Conservation (phyloP, 2,329 filamentous ascomycete genomes). For the Fusarium sp. region DNA sequence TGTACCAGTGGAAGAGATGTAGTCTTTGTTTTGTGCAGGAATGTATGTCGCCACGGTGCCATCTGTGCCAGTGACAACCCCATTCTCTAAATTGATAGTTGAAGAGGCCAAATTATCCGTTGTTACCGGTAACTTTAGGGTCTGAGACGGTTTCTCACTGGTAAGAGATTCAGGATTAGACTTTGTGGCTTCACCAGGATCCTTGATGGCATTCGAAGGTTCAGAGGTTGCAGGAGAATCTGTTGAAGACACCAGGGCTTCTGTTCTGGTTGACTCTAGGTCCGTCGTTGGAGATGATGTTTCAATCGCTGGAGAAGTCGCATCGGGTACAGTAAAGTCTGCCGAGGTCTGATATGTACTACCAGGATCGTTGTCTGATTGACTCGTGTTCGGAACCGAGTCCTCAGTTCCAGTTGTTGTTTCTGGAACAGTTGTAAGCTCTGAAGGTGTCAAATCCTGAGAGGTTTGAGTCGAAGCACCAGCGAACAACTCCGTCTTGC, state of each 20-base stretch:
- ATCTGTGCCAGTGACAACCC: not conserved
- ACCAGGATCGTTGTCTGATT: not conserved
- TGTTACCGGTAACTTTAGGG: not conserved
- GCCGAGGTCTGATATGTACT: not conserved
- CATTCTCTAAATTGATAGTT: not conserved
- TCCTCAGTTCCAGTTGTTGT: not conserved
- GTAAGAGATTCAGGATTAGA: not conserved
- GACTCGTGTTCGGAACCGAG: too few species aligned
- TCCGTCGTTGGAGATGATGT: not conserved
- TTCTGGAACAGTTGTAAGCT: not conserved
- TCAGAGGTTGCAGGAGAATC: not conserved
- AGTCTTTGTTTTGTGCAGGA: slow-evolving; percentile 1
- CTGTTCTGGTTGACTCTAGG: too few species aligned
- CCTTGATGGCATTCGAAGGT: not conserved
- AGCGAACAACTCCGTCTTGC: not conserved
- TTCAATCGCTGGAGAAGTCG: not conserved
- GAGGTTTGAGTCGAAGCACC: not conserved
- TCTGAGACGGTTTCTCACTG: not conserved
- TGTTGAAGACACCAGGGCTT: too few species aligned
- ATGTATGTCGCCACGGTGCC: slow-evolving; percentile 3
- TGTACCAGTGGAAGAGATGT: not conserved
- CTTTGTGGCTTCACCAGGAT: not conserved
- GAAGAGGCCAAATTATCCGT: not conserved
- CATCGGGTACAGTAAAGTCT: not conserved
- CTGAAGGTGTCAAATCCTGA: not conserved